A percentile compares a stretch with the other conserved stretches of the same genome.
Evolutionary conservation across 78 protist species (phyloP).

Genomic region (Bigelowiella natans): DNA sequence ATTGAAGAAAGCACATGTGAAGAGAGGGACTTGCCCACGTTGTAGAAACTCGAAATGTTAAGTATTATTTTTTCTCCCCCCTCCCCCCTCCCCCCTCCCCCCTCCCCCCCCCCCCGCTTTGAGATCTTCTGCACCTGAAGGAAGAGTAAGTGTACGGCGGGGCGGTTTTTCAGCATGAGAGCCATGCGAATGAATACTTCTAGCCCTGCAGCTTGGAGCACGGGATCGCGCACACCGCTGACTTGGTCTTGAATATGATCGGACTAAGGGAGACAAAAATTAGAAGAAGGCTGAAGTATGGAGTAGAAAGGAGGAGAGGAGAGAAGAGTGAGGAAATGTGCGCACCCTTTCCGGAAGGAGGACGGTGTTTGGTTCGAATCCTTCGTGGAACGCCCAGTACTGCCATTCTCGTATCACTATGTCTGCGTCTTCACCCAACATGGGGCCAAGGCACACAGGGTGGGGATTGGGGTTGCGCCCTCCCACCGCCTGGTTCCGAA

Average conservation of each 20-base stretch:
- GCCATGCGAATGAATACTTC: background rate
- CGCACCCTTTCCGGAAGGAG: background rate
- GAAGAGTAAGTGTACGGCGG: background rate
- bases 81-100: too few relatives aligned
- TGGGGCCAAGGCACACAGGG: background rate
- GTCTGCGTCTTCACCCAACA: background rate
- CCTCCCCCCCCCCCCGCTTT: too few relatives aligned
- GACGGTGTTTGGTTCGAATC: background rate
- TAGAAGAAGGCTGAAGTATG: too few relatives aligned
- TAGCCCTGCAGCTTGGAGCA: background rate
- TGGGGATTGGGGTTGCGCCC: background rate
- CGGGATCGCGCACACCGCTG: background rate
- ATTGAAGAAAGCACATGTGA: too few relatives aligned
- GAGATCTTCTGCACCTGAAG: background rate
- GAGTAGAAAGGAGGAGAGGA: too few relatives aligned
- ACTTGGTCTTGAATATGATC: too few relatives aligned
- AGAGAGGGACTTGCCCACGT: too few relatives aligned
- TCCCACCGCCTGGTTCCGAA: background rate
- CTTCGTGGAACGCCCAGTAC: background rate
- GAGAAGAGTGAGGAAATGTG: too few relatives aligned
- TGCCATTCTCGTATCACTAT: background rate
- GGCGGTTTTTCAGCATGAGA: background rate
- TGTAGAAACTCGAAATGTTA: too few relatives aligned
- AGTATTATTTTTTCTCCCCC: too few relatives aligned
- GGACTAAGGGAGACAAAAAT: too few relatives aligned